phyloP scores from a whole-genome alignment of 768 basidiomycete genomes.

The Kondoa malvinella region DNA sequence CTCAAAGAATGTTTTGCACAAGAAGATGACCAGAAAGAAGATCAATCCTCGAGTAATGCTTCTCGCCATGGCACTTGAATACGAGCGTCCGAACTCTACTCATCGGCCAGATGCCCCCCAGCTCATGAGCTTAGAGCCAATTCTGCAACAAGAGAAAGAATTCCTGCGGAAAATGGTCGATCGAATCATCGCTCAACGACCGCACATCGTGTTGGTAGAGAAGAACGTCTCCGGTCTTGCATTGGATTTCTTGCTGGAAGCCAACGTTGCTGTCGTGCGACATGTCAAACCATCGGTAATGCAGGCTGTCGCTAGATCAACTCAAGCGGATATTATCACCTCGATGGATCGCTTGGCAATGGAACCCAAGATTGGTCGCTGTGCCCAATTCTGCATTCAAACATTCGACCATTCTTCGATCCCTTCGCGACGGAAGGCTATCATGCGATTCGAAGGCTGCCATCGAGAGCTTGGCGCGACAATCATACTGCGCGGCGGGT shows the following conservation, averaged over 20 bases:
- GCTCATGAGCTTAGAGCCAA: constrained; percentile 79
- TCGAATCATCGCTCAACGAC: constrained; percentile 76
- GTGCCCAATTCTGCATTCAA: constrained; percentile 65
- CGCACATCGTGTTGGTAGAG: constrained; percentile 81
- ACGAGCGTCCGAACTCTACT: constrained; percentile 53
- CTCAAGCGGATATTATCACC: constrained; percentile 82
- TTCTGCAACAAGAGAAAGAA: constrained; percentile 80
- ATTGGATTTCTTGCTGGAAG: constrained; percentile 63
- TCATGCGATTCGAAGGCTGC: constrained; percentile 97
- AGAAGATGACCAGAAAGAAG: constrained; percentile 69
- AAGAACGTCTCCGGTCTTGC: constrained; percentile 79
- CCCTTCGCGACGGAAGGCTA: constrained; percentile 83
- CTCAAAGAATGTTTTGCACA: constrained; percentile 94
- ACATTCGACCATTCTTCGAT: constrained; percentile 89
- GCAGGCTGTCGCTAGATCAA: constrained; percentile 76
- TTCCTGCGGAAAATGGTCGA: constrained; percentile 72
- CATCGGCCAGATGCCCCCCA: too few species aligned
- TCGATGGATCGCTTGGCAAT: constrained; percentile 58
- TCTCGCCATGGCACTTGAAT: constrained; percentile 44
- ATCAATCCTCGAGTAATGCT: constrained; percentile 87
- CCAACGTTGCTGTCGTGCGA: constrained; percentile 77
- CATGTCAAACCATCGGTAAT: constrained; percentile 76
- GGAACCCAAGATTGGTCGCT: constrained; percentile 44
- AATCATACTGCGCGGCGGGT: constrained; percentile 71
- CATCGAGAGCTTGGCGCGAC: constrained; percentile 85